Evolutionary conservation across 139 green algal species (phyloP).

Genomic region (Tetratostichococcus sp.): DNA sequence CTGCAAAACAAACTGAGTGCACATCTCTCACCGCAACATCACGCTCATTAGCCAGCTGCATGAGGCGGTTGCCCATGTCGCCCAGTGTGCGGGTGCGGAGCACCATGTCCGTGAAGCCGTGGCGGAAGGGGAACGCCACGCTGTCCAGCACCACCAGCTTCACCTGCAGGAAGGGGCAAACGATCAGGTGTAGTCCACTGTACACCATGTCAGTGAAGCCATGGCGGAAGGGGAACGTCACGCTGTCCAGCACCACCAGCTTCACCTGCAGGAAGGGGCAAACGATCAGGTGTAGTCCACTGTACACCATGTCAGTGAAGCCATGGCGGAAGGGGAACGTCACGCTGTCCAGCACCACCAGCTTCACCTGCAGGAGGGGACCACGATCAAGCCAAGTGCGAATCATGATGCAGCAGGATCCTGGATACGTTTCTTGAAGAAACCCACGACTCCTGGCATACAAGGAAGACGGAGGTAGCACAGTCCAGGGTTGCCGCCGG

Average conservation of each 20-base stretch:
- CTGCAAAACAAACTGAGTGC: too few species aligned
- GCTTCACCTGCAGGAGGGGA: constrained; percentile 26
- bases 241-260: constrained; percentile 80
- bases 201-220: constrained; percentile 76
- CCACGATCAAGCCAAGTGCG: too few species aligned
- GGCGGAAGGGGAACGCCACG: constrained; percentile 89
- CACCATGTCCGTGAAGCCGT: constrained; percentile 78
- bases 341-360: constrained; percentile 86
- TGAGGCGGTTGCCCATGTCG: constrained; percentile 75
- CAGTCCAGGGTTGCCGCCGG: too few species aligned
- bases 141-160: constrained; percentile 80
- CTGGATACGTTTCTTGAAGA: too few species aligned
- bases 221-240: constrained; percentile 92
- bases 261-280: too few species aligned
- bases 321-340: constrained; percentile 91
- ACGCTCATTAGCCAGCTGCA: constrained; percentile 56
- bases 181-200: too few species aligned
- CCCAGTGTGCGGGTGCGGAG: constrained; percentile 66
- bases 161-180: too few species aligned
- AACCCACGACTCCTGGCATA: too few species aligned
- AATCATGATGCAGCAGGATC: too few species aligned
- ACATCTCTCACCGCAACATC: constrained; percentile 72
- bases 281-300: too few species aligned
- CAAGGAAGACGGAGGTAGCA: too few species aligned
- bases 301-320: constrained; percentile 67